These are phyloP conservation scores for Mycena amicta DNA, from an alignment of 768 basidiomycete genomes.

Conservation along the genomic window DNA sequence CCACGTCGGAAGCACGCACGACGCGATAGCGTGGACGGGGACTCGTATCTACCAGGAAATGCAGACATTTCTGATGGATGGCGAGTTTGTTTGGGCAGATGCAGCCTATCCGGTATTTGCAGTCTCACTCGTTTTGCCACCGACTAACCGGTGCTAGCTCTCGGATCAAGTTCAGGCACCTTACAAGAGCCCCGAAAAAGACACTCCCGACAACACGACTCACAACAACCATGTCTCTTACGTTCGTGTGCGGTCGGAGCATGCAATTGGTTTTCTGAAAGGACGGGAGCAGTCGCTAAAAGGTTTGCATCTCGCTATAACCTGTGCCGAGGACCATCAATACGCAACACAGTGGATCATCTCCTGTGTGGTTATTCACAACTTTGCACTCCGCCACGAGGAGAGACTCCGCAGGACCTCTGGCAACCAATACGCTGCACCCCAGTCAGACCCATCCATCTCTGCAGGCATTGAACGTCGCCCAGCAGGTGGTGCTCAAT, in stretches of 20 bases:
- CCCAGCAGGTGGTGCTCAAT: not conserved
- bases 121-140: not conserved
- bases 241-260: not conserved
- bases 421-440: not conserved
- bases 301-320: not conserved
- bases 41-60: conserved; percentile 7
- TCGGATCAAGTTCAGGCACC: not conserved
- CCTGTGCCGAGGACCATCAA: not conserved
- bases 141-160: not conserved
- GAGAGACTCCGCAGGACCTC: not conserved
- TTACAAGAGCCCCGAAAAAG: not conserved
- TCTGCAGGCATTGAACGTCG: not conserved
- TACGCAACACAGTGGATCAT: not conserved
- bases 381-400: not conserved
- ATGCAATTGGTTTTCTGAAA: not conserved
- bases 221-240: not conserved
- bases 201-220: not conserved
- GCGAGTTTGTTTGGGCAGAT: conserved; percentile 1
- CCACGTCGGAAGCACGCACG: conserved; percentile 26
- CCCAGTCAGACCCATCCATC: not conserved
- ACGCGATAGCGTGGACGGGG: conserved; percentile 23
- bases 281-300: not conserved
- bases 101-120: not conserved
- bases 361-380: not conserved
- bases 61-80: not conserved